phyloP scores from a whole-genome alignment of 1,284 basidiomycete genomes.

The Leccinum solheimii region DNA sequence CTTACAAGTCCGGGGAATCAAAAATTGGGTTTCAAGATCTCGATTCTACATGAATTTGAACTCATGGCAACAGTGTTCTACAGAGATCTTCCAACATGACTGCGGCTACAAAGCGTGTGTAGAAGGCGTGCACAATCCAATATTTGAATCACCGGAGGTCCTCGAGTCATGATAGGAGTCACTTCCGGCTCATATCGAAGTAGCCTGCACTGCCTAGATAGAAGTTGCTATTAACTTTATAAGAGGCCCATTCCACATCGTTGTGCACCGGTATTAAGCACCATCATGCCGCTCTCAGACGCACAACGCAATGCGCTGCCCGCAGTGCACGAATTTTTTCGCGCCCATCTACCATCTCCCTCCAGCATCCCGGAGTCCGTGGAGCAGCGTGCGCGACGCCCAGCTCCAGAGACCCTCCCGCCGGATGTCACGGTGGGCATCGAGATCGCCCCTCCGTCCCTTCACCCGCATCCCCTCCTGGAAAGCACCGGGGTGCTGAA shows the following conservation, averaged over 20 bases:
- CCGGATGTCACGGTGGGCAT: slow-evolving; percentile 15
- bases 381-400: slow-evolving; percentile 21
- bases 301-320: slow-evolving; percentile 12
- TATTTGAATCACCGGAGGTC: no score
- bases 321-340: not conserved
- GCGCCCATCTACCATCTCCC: not conserved
- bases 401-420: slow-evolving; percentile 14
- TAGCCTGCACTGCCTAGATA: not conserved
- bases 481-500: slow-evolving; percentile 8
- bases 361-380: slow-evolving; percentile 14
- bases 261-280: not conserved
- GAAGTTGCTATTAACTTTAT: not conserved
- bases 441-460: slow-evolving; percentile 25
- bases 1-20: no score
- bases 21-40: no score
- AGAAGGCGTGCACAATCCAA: no score
- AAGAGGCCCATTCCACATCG: not conserved
- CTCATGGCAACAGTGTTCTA: no score
- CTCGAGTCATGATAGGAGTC: not conserved
- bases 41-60: no score
- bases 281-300: slow-evolving; percentile 22
- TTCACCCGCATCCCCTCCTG: slow-evolving; percentile 13
- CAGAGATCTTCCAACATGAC: no score
- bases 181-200: not conserved
- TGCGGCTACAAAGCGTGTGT: no score